A percentile compares a stretch with the other conserved stretches of the same genome.
Evolutionary conservation across 176 grass and related monocot genomes (phyloP).

Genomic region (Chloris gayana): DNA sequence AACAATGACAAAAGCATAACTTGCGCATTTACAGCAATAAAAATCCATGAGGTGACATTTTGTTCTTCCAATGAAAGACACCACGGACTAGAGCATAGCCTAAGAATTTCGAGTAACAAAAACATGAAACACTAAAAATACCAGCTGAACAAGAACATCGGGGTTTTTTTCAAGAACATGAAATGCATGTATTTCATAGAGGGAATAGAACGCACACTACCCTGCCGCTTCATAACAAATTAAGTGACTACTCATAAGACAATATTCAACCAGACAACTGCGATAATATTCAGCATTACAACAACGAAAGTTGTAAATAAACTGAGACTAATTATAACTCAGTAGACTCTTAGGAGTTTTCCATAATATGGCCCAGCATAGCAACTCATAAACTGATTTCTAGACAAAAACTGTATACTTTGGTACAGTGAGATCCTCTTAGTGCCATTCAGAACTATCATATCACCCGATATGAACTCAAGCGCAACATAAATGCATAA

Average conservation of each 20-base stretch:
- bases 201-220: too few species aligned
- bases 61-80: not conserved
- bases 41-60: not conserved
- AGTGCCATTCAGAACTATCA: not conserved
- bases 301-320: not conserved
- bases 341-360: not conserved
- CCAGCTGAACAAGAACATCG: not conserved
- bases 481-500: not conserved
- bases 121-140: not conserved
- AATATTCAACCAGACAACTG: too few species aligned
- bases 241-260: too few species aligned
- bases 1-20: not conserved
- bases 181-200: too few species aligned
- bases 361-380: not conserved
- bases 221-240: too few species aligned
- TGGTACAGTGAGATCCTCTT: not conserved
- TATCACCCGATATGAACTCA: not conserved
- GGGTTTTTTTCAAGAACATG: not conserved
- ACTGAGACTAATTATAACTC: not conserved
- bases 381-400: not conserved
- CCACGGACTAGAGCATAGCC: not conserved
- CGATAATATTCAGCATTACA: not conserved
- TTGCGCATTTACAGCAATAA: not conserved
- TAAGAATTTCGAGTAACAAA: not conserved
- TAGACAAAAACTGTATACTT: not conserved